Conservation (phyloP, 345 rosid genomes). For the Populus alba region DNA sequence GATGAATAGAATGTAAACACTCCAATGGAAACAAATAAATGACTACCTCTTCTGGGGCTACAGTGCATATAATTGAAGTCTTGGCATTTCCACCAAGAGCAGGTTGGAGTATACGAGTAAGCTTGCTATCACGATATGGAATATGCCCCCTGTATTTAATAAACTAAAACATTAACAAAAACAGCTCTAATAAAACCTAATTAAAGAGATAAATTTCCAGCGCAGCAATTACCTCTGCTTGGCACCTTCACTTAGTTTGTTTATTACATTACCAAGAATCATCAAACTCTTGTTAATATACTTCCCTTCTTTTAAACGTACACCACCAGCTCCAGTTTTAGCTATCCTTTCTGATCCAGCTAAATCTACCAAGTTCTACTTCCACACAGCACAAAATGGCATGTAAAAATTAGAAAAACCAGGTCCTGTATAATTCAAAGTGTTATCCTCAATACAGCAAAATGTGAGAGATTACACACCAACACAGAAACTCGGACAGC, state of each 20-base stretch:
- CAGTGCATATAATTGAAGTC: slow-evolving; percentile 92
- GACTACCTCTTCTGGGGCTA: slow-evolving; percentile 95
- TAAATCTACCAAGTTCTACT: slow-evolving; percentile 87
- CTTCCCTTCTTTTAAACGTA: slow-evolving; percentile 89
- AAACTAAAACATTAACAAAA: slow-evolving; percentile 8
- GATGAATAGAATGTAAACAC: background rate
- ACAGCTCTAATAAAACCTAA: background rate
- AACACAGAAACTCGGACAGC: slow-evolving; percentile 83
- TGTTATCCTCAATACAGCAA: background rate
- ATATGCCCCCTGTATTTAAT: slow-evolving; percentile 68
- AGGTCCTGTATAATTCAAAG: background rate
- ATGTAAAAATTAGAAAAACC: slow-evolving; percentile 5
- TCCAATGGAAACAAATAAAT: background rate
- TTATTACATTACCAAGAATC: slow-evolving; percentile 94
- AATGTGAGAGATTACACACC: slow-evolving; percentile 43
- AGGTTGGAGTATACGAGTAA: slow-evolving; percentile 97
- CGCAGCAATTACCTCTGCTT: slow-evolving; percentile 61
- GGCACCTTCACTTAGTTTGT: slow-evolving; percentile 78
- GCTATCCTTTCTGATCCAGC: slow-evolving; percentile 95
- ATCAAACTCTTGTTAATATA: slow-evolving; percentile 93
- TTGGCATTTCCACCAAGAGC: slow-evolving; percentile 97
- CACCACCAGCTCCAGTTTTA: slow-evolving; percentile 93
- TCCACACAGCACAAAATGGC: slow-evolving; percentile 14
- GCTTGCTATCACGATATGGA: slow-evolving; percentile 97
- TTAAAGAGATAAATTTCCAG: background rate